Conservation (phyloP, 768 basidiomycete genomes). For the Amanita pseudoporphyria region DNA sequence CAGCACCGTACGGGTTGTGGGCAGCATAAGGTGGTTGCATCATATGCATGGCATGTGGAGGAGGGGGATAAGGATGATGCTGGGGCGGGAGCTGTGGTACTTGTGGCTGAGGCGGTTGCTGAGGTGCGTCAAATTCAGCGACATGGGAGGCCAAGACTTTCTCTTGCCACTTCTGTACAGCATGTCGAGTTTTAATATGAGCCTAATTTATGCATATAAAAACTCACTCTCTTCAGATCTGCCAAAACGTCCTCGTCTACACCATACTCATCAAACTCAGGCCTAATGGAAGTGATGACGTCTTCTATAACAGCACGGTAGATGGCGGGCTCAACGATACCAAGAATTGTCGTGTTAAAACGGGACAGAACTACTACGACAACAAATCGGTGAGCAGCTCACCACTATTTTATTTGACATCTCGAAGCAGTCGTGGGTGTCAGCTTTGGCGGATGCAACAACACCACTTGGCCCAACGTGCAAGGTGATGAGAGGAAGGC, state of each 20-base stretch:
- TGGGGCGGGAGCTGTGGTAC: slow-evolving; percentile 35
- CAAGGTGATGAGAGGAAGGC: slow-evolving; percentile 29
- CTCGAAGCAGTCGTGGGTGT: slow-evolving; percentile 21
- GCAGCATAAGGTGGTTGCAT: slow-evolving; percentile 49
- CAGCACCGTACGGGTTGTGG: slow-evolving; percentile 44
- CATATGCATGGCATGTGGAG: slow-evolving; percentile 53
- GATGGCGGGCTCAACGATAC: slow-evolving; percentile 68
- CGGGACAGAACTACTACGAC: slow-evolving; percentile 42
- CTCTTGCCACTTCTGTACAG: slow-evolving; percentile 84
- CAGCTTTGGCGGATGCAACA: slow-evolving; percentile 23
- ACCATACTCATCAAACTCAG: slow-evolving; percentile 96
- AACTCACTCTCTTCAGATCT: slow-evolving; percentile 80
- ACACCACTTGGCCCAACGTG: slow-evolving; percentile 29
- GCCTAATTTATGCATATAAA: slow-evolving; percentile 11
- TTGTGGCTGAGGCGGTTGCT: slow-evolving; percentile 24
- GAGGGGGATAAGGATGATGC: slow-evolving; percentile 40
- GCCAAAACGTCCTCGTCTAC: slow-evolving; percentile 85
- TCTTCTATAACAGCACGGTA: slow-evolving; percentile 97
- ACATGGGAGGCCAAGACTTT: slow-evolving; percentile 93
- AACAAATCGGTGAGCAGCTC: slow-evolving; percentile 64
- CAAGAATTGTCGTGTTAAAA: slow-evolving; percentile 39
- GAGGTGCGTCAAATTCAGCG: slow-evolving; percentile 76
- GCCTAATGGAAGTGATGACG: slow-evolving; percentile 78
- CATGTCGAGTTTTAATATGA: slow-evolving; percentile 6
- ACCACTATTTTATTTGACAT: slow-evolving; percentile 99